Base-by-base conservation (phyloP, 768 basidiomycete species). In the Mycena sanguinolenta region DNA sequence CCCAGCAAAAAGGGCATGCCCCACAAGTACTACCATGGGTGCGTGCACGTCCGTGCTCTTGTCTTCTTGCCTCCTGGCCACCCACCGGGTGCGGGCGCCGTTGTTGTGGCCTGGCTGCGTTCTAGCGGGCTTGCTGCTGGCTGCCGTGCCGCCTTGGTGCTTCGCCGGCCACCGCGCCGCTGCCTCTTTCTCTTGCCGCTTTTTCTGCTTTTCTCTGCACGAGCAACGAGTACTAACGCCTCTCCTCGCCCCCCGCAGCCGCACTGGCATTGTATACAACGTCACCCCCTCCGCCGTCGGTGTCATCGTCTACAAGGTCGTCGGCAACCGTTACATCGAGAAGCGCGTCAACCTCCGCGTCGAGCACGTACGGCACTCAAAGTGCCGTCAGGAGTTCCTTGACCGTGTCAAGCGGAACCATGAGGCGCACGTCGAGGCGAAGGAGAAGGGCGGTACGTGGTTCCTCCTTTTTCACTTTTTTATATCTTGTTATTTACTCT, bases 1-100 rank as follows among this genome's bases (percentile, higher is more conserved):
- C 98, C 52, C 95, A 98, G 84, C 98, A 99, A 91, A n/a, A 97
- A 97, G 93, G 98, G 98, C 84, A 98, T 99, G 96, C 97, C 97
- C 82, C 97, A 98, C 89, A 98, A 98, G 85, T 97, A 89, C 90
- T 96, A 96, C 88, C 95, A 96, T 77, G 95, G 95, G 96, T 96
- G 73, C 76, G 95, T 90, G n/a, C n/a, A n/a, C 44, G 17, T 58
- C 42, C n/a, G 8, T 9, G 28, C 28, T 17, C n/a, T 17, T 13
- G 6, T 12, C 46, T 21, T 23, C 32, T 34, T 10, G 4, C 32
- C 10, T 34, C 32, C 32, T n/a, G n/a, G n/a, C n/a, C n/a, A n/a
- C n/a, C n/a, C n/a, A n/a, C n/a, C n/a, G n/a, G n/a, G n/a, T n/a
- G n/a, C n/a, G n/a, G n/a, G n/a, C n/a, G n/a, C n/a, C n/a, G n/a